Evolutionary conservation across 192 early-diverging fungal genomes (phyloP).

Genomic region (Podila verticillata): DNA sequence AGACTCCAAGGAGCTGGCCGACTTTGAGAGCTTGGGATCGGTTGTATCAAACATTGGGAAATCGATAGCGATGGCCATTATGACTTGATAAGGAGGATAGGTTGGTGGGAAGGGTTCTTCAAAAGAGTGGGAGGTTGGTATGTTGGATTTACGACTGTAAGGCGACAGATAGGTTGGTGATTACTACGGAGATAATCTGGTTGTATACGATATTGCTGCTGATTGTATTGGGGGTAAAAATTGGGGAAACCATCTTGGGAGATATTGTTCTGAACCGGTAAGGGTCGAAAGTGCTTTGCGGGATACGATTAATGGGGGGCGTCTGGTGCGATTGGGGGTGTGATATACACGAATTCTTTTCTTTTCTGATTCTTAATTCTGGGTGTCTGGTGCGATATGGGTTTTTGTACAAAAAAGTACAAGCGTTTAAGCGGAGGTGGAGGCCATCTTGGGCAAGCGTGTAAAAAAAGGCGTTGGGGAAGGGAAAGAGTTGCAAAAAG

Average conservation of each 20-base stretch:
- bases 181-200: conserved; percentile 34
- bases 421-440: conserved; percentile 44
- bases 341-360: conserved; percentile 21
- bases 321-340: conserved; percentile 43
- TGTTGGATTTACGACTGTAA: conserved; percentile 46
- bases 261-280: conserved; percentile 28
- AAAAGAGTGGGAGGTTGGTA: not conserved
- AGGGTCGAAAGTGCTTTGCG: conserved; percentile 22
- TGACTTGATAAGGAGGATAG: not conserved
- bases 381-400: conserved; percentile 9
- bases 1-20: conserved; percentile 40
- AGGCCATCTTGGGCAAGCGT: conserved; percentile 41
- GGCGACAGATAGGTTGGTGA: conserved; percentile 13
- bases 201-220: conserved; percentile 21
- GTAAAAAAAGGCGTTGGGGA: not conserved
- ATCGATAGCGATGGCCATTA: conserved; percentile 34
- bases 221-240: conserved; percentile 19
- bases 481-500: not conserved
- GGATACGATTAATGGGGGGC: conserved; percentile 11
- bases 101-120: not conserved
- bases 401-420: conserved; percentile 13
- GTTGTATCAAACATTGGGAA: conserved; percentile 41
- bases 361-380: conserved; percentile 1
- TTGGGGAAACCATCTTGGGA: conserved; percentile 52
- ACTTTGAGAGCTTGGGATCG: conserved; percentile 46